Evolutionary conservation across 495 filamentous ascomycete genomes (phyloP).

Genomic region (Lophiostoma macrostomum): DNA sequence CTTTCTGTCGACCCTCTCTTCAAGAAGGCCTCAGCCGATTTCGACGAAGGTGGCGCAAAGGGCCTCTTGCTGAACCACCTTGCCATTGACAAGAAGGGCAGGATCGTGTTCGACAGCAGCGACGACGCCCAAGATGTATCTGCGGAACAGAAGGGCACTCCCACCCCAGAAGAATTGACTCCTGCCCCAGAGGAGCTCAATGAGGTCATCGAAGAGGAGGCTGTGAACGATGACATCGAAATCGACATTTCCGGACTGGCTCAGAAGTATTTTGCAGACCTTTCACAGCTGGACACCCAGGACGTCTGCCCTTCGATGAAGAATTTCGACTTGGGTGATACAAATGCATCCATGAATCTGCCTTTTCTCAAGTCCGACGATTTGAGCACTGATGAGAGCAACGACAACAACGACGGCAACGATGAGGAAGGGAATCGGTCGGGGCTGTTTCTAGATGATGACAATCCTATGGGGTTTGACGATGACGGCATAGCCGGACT

Average conservation of each 20-base stretch:
- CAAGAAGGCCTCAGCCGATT: constrained; percentile 97
- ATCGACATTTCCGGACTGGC: constrained; percentile 75
- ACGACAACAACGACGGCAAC: constrained; percentile 52
- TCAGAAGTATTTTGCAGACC: constrained; percentile 80
- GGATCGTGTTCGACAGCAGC: constrained; percentile 97
- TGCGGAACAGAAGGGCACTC: constrained; percentile 37
- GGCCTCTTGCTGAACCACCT: constrained; percentile 92
- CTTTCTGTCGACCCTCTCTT: constrained; percentile 96
- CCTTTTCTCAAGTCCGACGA: constrained; percentile 90
- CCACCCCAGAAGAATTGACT: no score
- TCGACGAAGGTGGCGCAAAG: constrained; percentile 97
- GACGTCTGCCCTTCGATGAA: constrained; percentile 95
- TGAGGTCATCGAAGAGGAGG: constrained; percentile 45
- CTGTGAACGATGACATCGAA: constrained; percentile 55
- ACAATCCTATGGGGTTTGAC: constrained; percentile 78
- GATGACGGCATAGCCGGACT: constrained; percentile 74
- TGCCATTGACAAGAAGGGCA: constrained; percentile 82
- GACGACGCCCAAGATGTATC: constrained; percentile 74
- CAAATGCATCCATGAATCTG: constrained; percentile 78
- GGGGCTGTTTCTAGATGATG: constrained; percentile 78
- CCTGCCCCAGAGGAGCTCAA: constrained; percentile 40
- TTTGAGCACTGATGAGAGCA: constrained; percentile 58
- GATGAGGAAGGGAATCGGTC: constrained; percentile 61
- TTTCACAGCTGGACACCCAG: constrained; percentile 71
- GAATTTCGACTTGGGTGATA: constrained; percentile 83